A percentile compares a stretch with the other conserved stretches of the same genome.
Conservation (phyloP, 805 yeast genomes). For the Soucietia sequanensis region DNA sequence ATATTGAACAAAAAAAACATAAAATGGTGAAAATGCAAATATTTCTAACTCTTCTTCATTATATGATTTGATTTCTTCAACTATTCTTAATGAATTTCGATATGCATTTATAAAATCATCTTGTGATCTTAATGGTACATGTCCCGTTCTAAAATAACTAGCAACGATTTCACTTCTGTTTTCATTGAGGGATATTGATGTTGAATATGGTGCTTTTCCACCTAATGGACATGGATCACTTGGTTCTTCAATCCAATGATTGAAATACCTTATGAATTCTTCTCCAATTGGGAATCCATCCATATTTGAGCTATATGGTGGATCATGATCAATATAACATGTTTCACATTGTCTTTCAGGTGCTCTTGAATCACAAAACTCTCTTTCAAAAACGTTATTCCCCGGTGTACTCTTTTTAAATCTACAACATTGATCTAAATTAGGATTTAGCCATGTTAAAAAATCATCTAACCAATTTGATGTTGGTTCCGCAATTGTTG, state of each 20-base stretch:
- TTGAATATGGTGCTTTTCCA: slow-evolving; percentile 88
- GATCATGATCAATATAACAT: slow-evolving; percentile 61
- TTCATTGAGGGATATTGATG: slow-evolving; percentile 48
- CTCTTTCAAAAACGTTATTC: slow-evolving; percentile 17
- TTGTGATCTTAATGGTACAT: slow-evolving; percentile 77
- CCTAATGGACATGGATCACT: slow-evolving; percentile 94
- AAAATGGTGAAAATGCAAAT: slow-evolving; percentile 91
- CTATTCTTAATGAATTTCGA: slow-evolving; percentile 65
- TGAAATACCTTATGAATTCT: slow-evolving; percentile 69
- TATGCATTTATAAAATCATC: slow-evolving; percentile 80
- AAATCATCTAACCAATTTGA: slow-evolving; percentile 95
- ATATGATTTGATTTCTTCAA: slow-evolving; percentile 48
- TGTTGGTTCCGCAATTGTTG: slow-evolving; percentile 76
- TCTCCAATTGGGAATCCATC: slow-evolving; percentile 74
- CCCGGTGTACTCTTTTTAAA: slow-evolving; percentile 46
- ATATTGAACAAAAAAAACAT: slow-evolving; percentile 90
- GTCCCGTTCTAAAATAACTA: slow-evolving; percentile 77
- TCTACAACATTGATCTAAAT: slow-evolving; percentile 82
- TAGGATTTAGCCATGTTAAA: slow-evolving; percentile 82
- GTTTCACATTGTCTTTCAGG: slow-evolving; percentile 71
- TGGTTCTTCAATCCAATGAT: slow-evolving; percentile 79
- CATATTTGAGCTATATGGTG: slow-evolving; percentile 71
- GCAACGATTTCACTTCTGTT: slow-evolving; percentile 43
- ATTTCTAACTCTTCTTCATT: slow-evolving; percentile 47
- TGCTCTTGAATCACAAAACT: slow-evolving; percentile 64